Evolutionary conservation across 805 yeast species (phyloP).

Genomic region (Priceomyces medius): DNA sequence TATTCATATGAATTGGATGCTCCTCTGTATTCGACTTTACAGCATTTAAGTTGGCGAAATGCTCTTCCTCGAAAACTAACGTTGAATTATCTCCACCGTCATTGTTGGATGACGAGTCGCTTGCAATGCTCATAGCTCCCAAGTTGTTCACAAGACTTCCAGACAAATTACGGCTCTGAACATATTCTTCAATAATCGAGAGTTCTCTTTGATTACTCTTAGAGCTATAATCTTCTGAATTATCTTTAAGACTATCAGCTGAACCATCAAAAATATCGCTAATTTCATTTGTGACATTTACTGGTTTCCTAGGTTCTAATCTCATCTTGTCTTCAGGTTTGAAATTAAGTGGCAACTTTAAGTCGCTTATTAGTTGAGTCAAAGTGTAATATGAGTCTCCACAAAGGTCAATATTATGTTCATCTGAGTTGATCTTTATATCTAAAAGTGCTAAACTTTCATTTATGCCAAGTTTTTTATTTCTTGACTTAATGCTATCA

Average conservation of each 20-base stretch:
- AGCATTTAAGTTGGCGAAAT: slow-evolving; percentile 15
- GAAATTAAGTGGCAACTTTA: slow-evolving; percentile 66
- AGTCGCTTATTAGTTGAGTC: slow-evolving; percentile 63
- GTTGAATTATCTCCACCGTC: slow-evolving; percentile 6
- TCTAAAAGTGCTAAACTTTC: slow-evolving; percentile 34
- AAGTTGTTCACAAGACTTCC: slow-evolving; percentile 3
- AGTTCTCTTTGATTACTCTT: not conserved
- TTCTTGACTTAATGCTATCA: slow-evolving; percentile 17
- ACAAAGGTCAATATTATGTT: slow-evolving; percentile 56
- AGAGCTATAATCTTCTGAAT: not conserved
- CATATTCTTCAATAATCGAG: slow-evolving; percentile 21
- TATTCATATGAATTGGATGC: slow-evolving; percentile 26
- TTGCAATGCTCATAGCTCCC: slow-evolving; percentile 1
- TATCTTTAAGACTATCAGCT: too few relatives aligned
- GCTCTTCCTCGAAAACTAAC: slow-evolving; percentile 25
- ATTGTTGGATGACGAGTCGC: slow-evolving; percentile 3
- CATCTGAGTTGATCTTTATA: slow-evolving; percentile 49
- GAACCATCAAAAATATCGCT: not conserved
- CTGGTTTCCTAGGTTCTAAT: slow-evolving; percentile 26
- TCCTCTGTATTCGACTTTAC: slow-evolving; percentile 6
- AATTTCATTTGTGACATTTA: slow-evolving; percentile 44
- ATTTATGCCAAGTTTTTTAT: slow-evolving; percentile 17
- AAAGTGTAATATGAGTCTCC: slow-evolving; percentile 83
- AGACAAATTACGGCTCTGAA: slow-evolving; percentile 6
- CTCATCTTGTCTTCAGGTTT: slow-evolving; percentile 60